Conservation (phyloP, 2,329 filamentous ascomycete genomes). For the Rutstroemia sp. region DNA sequence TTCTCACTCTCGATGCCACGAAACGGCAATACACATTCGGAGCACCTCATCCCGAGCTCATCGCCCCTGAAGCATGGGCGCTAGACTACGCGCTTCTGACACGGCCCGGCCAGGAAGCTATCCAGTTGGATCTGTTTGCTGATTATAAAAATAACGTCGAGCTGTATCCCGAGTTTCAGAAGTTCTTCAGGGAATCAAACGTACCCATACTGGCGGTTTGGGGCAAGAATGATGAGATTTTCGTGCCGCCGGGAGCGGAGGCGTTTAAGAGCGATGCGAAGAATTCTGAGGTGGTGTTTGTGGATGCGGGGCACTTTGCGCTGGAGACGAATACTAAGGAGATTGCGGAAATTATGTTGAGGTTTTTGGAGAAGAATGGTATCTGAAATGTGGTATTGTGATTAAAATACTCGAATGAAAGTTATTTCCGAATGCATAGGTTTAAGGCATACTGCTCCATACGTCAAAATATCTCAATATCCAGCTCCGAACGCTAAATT, state of each 20-base stretch:
- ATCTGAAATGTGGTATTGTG: slow-evolving; percentile 11
- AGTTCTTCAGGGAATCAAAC: slow-evolving; percentile 42
- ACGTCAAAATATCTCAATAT: too few relatives aligned
- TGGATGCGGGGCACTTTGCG: slow-evolving; percentile 53
- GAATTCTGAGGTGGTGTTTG: slow-evolving; percentile 39
- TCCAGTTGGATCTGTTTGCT: slow-evolving; percentile 49
- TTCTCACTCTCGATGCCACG: slow-evolving; percentile 16
- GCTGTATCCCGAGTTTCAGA: slow-evolving; percentile 48
- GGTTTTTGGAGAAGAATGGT: slow-evolving; percentile 21
- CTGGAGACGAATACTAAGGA: slow-evolving; percentile 17
- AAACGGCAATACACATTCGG: slow-evolving; percentile 23
- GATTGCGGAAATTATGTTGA: slow-evolving; percentile 21
- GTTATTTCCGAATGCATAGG: too few relatives aligned
- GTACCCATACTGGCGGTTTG: slow-evolving; percentile 50
- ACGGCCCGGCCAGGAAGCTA: slow-evolving; percentile 41
- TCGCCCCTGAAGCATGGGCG: slow-evolving; percentile 25
- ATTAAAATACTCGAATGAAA: too few relatives aligned
- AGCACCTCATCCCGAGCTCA: not conserved
- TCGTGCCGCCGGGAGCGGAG: slow-evolving; percentile 43
- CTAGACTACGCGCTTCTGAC: slow-evolving; percentile 47
- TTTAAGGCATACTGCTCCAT: too few relatives aligned
- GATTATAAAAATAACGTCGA: slow-evolving; percentile 49
- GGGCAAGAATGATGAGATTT: slow-evolving; percentile 49
- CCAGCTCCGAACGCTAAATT: too few relatives aligned
- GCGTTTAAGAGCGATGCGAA: slow-evolving; percentile 44